Evolutionary conservation across 2,329 filamentous ascomycete genomes (phyloP).

Genomic region (Teratosphaeria zuluensis): DNA sequence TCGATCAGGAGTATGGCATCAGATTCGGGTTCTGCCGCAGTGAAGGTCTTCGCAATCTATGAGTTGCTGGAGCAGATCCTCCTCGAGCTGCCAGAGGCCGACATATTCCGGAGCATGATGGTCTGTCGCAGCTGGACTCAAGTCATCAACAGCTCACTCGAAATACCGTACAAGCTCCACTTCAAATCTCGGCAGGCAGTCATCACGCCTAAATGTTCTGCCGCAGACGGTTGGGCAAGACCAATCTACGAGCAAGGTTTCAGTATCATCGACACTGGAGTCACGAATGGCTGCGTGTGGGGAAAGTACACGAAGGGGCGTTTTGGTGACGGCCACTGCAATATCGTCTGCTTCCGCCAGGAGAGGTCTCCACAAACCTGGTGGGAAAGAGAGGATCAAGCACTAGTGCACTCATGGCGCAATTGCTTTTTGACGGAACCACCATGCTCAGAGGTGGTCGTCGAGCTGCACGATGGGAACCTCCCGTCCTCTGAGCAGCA

Average conservation of each 20-base stretch:
- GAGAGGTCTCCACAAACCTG: too few relatives aligned
- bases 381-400: too few relatives aligned
- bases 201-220: neutral
- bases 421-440: too few relatives aligned
- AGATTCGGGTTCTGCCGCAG: neutral
- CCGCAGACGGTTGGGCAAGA: neutral
- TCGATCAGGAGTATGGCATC: neutral
- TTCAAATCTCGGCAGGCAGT: neutral
- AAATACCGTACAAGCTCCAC: neutral
- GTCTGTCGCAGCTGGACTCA: neutral
- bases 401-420: too few relatives aligned
- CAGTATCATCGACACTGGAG: too few relatives aligned
- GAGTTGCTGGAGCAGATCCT: constrained; percentile 1
- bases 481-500: neutral
- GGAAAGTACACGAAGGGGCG: too few relatives aligned
- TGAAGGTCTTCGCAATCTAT: neutral
- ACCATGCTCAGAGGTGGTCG: too few relatives aligned
- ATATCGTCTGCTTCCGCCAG: too few relatives aligned
- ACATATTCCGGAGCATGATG: neutral
- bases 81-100: neutral
- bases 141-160: neutral
- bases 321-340: too few relatives aligned
- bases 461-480: too few relatives aligned
- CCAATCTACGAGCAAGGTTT: neutral
- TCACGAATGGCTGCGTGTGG: too few relatives aligned